A percentile compares a stretch with the other conserved stretches of the same genome.
These are phyloP conservation scores for Eucalyptus pauciflora DNA, from an alignment of 345 rosid genomes.

Conservation along the genomic window DNA sequence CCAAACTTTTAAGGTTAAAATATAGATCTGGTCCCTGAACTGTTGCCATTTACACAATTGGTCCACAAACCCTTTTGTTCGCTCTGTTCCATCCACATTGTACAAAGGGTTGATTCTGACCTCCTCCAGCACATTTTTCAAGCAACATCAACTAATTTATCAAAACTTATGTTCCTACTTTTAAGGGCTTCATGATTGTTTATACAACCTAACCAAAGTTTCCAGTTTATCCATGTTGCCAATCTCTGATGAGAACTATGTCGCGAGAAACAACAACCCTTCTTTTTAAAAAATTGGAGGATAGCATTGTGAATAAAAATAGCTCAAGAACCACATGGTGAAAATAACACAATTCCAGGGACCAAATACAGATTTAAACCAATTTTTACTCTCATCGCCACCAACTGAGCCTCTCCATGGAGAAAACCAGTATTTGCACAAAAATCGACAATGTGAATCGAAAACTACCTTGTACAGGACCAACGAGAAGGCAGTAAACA, in stretches of 20 bases:
- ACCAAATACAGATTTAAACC: neutral
- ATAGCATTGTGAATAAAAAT: neutral
- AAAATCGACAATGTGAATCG: neutral
- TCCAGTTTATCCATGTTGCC: neutral
- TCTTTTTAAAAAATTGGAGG: neutral
- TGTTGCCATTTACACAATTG: neutral
- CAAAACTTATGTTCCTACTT: neutral
- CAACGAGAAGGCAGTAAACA: neutral
- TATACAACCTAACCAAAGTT: neutral
- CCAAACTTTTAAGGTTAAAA: neutral
- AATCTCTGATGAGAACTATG: neutral
- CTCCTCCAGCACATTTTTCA: neutral
- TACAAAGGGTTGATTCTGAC: neutral
- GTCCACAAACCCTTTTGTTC: neutral
- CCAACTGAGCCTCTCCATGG: neutral
- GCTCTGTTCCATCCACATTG: neutral
- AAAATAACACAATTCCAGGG: neutral
- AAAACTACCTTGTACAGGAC: neutral
- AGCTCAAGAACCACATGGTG: neutral
- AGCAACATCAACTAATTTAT: neutral
- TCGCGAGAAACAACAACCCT: neutral
- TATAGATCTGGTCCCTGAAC: neutral
- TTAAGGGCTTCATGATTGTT: neutral
- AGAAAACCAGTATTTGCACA: neutral
- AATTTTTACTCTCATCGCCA: neutral